Evolutionary conservation across 208 protist species (phyloP).

Genomic region (Trypanosomatidae sp.): DNA sequence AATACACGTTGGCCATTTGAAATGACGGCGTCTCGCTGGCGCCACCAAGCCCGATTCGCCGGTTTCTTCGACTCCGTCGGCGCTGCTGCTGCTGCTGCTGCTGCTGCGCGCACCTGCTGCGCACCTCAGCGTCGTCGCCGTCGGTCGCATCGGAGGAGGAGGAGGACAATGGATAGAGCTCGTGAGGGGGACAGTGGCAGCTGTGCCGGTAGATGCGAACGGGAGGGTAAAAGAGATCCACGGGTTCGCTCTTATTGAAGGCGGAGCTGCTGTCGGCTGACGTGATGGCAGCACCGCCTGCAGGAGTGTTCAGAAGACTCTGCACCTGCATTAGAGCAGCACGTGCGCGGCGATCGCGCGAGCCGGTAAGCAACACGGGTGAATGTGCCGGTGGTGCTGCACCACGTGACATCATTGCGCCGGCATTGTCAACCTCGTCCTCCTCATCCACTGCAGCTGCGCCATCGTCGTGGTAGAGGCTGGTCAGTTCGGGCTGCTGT

Average conservation of each 20-base stretch:
- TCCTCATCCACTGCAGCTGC: neutral
- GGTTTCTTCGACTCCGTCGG: neutral
- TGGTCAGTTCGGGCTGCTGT: neutral
- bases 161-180: conserved; percentile 20
- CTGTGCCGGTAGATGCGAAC: conserved; percentile 54
- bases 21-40: neutral
- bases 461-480: conserved; percentile 3
- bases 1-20: conserved; percentile 12
- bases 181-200: conserved; percentile 37
- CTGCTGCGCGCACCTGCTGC: neutral
- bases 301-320: conserved; percentile 19
- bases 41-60: neutral
- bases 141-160: neutral
- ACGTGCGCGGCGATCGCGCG: conserved; percentile 15
- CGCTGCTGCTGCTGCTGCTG: conserved; percentile 5
- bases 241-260: conserved; percentile 3
- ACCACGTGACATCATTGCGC: neutral
- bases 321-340: conserved; percentile 24
- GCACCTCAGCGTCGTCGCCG: neutral
- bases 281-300: conserved; percentile 3
- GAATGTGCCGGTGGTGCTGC: neutral
- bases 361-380: conserved; percentile 14
- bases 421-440: conserved; percentile 3
- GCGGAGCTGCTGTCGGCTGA: neutral
- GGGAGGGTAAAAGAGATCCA: conserved; percentile 51